Evolutionary conservation across 345 rosid species (phyloP).

Genomic region (Fremontodendron californicum): DNA sequence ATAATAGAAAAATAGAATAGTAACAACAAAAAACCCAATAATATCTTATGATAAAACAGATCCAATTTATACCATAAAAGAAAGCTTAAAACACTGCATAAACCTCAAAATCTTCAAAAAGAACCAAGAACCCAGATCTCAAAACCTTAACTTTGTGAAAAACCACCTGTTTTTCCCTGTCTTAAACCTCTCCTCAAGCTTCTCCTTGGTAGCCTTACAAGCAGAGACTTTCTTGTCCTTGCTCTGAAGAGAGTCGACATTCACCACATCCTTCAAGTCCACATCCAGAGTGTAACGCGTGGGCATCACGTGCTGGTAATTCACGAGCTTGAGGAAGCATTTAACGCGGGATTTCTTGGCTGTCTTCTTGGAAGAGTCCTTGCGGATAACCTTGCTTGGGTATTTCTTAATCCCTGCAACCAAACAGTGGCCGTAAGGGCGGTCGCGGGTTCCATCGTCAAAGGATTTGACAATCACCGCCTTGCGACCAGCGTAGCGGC

Average conservation of each 20-base stretch:
- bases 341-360: conserved; percentile 49
- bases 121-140: neutral
- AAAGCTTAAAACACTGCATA: no score
- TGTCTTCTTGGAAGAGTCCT: conserved; percentile 26
- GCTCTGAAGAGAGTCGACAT: conserved; percentile 28
- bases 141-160: conserved; percentile 58
- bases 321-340: conserved; percentile 45
- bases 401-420: conserved; percentile 41
- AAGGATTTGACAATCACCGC: conserved; percentile 42
- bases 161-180: conserved; percentile 62
- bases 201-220: conserved; percentile 44
- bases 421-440: neutral
- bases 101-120: no score
- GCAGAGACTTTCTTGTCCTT: conserved; percentile 49
- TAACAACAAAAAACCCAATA: no score
- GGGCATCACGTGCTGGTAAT: conserved; percentile 53
- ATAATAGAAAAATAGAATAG: no score
- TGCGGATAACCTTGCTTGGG: conserved; percentile 45
- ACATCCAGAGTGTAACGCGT: conserved; percentile 58
- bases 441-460: conserved; percentile 43
- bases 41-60: no score
- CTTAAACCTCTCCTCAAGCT: conserved; percentile 54
- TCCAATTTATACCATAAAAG: no score
- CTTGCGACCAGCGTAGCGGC: conserved; percentile 50
- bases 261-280: conserved; percentile 48